Base-by-base conservation (phyloP, 2,329 filamentous ascomycete species). In the Aureobasidium sp. region DNA sequence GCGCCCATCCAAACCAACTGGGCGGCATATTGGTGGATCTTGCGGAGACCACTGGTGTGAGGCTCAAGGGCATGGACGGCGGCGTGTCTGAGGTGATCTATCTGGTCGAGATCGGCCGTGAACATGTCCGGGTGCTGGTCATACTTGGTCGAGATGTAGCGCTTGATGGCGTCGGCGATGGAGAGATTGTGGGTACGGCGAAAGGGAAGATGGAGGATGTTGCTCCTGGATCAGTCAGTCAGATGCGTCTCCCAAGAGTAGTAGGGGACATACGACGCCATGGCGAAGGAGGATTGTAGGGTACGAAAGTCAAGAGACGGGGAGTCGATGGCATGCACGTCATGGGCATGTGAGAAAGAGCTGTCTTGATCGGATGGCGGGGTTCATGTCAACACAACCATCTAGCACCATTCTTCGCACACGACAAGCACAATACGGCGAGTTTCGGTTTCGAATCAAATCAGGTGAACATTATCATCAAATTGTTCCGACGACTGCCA, bases 61-160 rank as follows among this genome's bases (percentile, higher is more conserved):
- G 93, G 83, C 66, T 98, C 93, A 56, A 86, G 81, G 2, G 93
- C 86, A 68, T 90, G 88, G 53, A 95, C 78, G n/a, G 93, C 93
- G 67, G 94, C 88, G 57, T 80, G 80, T 4, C 93, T 84, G 55
- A 97, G 74, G 44, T 81, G 76, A 66, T 97, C 90, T 63, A 98
- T 90, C 59, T 86, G 80, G 65, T 90, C 83, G 55, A 95, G 81
- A 72, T 98, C 93, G 59, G 88, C 80, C 58, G 83, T 81, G 71
- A 98, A 98, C 85, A 95, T 95, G 70, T 96, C 90, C 29, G 93
- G 91, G 67, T 95, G 91, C 68, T 98, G 93, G 70, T 97, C 91
- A 84, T 97, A 97, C 78, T 97, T 96, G 70, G 83, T 85, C 57
- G 90, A 95, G 65, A 98, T 97, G 74, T 98, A 97, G 67, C 93